Conservation (phyloP, 2,329 filamentous ascomycete genomes). For the Aspergillus sp. region DNA sequence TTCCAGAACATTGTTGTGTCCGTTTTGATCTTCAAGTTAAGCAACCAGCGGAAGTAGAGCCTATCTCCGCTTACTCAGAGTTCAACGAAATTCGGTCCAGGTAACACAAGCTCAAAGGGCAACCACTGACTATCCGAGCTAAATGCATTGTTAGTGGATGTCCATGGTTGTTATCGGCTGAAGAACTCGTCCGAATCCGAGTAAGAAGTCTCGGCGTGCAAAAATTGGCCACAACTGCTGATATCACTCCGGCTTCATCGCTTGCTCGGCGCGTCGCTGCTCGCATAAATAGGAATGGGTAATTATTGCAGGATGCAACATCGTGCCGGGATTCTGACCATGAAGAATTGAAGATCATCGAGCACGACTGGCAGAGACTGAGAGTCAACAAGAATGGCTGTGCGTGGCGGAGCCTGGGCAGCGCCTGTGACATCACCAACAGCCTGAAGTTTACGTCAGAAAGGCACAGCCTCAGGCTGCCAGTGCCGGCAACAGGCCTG, state of each 20-base stretch:
- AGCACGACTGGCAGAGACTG: not conserved
- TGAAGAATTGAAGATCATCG: not conserved
- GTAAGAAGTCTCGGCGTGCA: not conserved
- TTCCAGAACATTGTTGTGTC: not conserved
- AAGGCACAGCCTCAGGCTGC: not conserved
- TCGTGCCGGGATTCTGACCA: not conserved
- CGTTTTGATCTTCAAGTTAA: not conserved
- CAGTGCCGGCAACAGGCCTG: not conserved
- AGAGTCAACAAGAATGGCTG: not conserved
- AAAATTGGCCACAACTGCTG: not conserved
- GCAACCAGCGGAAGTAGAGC: not conserved
- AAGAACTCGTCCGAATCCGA: not conserved
- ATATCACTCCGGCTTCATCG: not conserved
- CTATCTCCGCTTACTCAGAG: not conserved
- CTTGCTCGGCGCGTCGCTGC: not conserved
- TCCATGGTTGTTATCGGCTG: not conserved
- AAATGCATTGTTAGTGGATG: not conserved
- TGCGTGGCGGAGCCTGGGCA: slow-evolving; percentile 1
- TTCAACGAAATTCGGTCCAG: not conserved
- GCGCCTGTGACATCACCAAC: slow-evolving; percentile 1
- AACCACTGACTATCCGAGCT: too few relatives aligned
- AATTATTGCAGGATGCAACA: not conserved
- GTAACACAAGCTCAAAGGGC: too few relatives aligned
- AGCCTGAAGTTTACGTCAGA: not conserved
- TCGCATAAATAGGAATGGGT: not conserved